These are phyloP conservation scores for Phialocephala subalpina DNA, from an alignment of 2,329 filamentous ascomycete species.

Conservation along the genomic window DNA sequence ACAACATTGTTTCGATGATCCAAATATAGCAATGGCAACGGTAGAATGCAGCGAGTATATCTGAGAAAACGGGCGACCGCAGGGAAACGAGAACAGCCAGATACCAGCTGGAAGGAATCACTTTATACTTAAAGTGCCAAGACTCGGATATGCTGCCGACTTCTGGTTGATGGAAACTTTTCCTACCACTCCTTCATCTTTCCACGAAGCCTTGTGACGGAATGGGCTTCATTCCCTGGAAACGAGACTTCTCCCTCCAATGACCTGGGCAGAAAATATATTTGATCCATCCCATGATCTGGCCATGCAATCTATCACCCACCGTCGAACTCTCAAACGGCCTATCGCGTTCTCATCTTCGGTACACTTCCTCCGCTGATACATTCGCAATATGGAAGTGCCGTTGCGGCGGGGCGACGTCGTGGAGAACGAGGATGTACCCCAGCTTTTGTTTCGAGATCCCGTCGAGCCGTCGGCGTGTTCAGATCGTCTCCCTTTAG, in stretches of 20 bases:
- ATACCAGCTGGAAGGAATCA: constrained; percentile 5
- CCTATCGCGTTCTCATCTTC: constrained; percentile 3
- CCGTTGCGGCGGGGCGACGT: constrained; percentile 1
- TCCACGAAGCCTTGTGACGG: neutral
- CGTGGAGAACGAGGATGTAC: neutral
- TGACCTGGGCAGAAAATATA: neutral
- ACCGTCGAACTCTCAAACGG: neutral
- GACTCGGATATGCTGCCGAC: constrained; percentile 2
- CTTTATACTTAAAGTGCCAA: constrained; percentile 27
- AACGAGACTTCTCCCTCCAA: neutral
- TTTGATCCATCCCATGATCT: constrained; percentile 2
- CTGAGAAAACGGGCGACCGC: neutral
- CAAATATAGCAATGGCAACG: constrained; percentile 35
- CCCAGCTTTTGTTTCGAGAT: constrained; percentile 7
- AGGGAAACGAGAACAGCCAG: neutral
- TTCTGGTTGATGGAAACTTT: constrained; percentile 13
- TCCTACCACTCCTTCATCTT: neutral
- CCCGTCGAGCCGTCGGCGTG: constrained; percentile 7
- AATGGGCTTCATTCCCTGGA: neutral
- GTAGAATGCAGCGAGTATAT: neutral
- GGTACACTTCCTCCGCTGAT: neutral
- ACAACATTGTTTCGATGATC: constrained; percentile 28
- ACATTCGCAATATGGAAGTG: constrained; percentile 1
- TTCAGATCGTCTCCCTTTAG: neutral
- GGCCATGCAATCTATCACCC: neutral